Evolutionary conservation across 1,139 yeast genomes (phyloP), one percentile per base, ranked within the genome.

Genomic region (Lodderomyces theae): DNA sequence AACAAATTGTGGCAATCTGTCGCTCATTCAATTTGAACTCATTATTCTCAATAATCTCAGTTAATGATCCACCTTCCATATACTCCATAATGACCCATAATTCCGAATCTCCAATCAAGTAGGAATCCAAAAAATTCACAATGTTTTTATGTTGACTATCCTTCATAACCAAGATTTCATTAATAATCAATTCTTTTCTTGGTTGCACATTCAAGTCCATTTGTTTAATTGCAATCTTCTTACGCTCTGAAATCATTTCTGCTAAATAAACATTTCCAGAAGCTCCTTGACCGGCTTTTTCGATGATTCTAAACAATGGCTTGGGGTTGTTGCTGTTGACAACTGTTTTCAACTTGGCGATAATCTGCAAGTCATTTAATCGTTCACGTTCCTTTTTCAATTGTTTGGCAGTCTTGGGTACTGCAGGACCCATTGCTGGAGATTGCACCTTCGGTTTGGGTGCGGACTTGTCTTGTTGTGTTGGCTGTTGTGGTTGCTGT

Each of bases 271-370:
- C 99, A 1, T 92, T 86, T 13, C 99, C 99, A 47, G 92, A 82
- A 1, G 98, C 99, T 54, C 99, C 99, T 66, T 94, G 98, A n/a
- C 99, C 99, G 2, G 97, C 96, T 58, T 89, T 89, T 61, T 87
- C 94, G 52, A 92, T 76, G 65, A 88, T 86, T 57, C 84, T 86
- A 66, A 88, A 94, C 44, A 82, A 74, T 25, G 89, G 85, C 5
- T 86, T 74, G 12, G 99, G 98, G 62, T 92, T 96, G 37, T 79
- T 75, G 49, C 77, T 78, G 49, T 84, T 81, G 3, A 94, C 96
- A 22, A 90, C 96, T 3, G 88, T 80, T 49, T 85, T 79, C 53
- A 94, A 73, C 58, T 86, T 87, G 34, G 86, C 82, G 77, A 94
- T 79, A 32, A 89, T 77, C 64, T 92, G 97, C 42, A 84, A 79